phyloP scores from a whole-genome alignment of 306 rosid species.

The Crataegus laevigata region DNA sequence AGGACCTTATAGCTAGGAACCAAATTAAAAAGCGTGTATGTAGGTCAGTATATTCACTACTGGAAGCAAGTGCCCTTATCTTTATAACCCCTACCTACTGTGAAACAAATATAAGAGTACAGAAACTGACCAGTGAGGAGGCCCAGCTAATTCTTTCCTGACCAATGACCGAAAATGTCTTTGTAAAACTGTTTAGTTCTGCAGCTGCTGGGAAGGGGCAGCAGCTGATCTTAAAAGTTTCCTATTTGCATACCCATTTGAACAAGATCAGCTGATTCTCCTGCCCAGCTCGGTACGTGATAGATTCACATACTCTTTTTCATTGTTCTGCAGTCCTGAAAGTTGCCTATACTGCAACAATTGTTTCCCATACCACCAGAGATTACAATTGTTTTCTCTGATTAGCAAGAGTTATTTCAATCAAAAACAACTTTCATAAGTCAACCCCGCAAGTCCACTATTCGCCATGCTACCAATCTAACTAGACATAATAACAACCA shows the following conservation, averaged over 20 bases:
- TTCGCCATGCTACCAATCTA: not conserved
- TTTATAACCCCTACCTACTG: not conserved
- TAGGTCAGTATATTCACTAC: not conserved
- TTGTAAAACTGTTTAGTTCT: not conserved
- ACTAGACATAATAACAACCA: not conserved
- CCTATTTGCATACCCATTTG: not conserved
- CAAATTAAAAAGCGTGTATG: not conserved
- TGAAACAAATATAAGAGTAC: not conserved
- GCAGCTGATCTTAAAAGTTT: not conserved
- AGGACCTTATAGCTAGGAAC: not conserved
- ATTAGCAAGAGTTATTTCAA: not conserved
- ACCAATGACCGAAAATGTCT: not conserved
- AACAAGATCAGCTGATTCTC: not conserved
- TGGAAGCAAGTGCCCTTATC: not conserved
- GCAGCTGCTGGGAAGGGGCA: not conserved
- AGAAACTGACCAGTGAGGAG: not conserved
- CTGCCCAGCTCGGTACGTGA: not conserved
- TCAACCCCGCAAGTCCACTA: not conserved
- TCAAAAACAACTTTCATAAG: not conserved
- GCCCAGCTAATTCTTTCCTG: not conserved
- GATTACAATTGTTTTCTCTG: not conserved
- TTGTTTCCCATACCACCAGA: not conserved
- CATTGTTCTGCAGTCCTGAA: not conserved
- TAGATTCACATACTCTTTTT: not conserved
- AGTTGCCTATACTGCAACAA: not conserved